Conservation (phyloP, 805 yeast species). For the Suhomyces kilbournensis region DNA sequence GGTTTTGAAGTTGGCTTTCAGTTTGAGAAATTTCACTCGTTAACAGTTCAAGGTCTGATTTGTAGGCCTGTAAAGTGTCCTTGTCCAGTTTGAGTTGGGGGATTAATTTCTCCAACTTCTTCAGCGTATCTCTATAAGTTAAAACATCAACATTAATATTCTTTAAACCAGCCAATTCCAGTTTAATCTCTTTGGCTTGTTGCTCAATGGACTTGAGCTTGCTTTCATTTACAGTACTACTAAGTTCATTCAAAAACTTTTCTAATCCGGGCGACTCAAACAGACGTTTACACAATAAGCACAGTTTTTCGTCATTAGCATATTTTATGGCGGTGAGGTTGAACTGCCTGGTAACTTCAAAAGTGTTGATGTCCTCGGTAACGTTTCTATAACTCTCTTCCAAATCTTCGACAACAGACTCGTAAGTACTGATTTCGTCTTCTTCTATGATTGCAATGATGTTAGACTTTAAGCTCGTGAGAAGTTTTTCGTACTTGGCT, state of each 20-base stretch:
- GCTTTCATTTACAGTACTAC: constrained; percentile 26
- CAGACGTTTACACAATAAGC: constrained; percentile 69
- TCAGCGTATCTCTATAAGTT: constrained; percentile 21
- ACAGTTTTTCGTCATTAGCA: constrained; percentile 56
- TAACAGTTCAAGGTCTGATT: background rate
- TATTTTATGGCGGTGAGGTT: constrained; percentile 64
- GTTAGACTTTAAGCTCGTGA: constrained; percentile 3
- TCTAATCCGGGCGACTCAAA: constrained; percentile 46
- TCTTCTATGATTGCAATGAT: constrained; percentile 28
- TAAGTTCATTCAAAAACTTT: constrained; percentile 25
- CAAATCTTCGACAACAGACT: constrained; percentile 47
- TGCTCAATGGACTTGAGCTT: constrained; percentile 25
- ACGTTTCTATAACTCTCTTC: constrained; percentile 63
- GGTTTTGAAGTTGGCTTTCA: constrained; percentile 2
- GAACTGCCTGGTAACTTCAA: constrained; percentile 65
- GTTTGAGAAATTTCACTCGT: background rate
- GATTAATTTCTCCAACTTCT: constrained; percentile 11
- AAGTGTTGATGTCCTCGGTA: constrained; percentile 63
- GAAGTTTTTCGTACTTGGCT: constrained; percentile 4
- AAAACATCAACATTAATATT: constrained; percentile 28
- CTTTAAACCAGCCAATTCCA: constrained; percentile 30
- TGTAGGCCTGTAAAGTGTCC: background rate
- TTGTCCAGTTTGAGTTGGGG: background rate
- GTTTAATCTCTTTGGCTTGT: constrained; percentile 28
- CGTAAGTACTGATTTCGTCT: constrained; percentile 49